Evolutionary conservation across 2,329 filamentous ascomycete species (phyloP).

Genomic region (Nigrospora osmanthi): DNA sequence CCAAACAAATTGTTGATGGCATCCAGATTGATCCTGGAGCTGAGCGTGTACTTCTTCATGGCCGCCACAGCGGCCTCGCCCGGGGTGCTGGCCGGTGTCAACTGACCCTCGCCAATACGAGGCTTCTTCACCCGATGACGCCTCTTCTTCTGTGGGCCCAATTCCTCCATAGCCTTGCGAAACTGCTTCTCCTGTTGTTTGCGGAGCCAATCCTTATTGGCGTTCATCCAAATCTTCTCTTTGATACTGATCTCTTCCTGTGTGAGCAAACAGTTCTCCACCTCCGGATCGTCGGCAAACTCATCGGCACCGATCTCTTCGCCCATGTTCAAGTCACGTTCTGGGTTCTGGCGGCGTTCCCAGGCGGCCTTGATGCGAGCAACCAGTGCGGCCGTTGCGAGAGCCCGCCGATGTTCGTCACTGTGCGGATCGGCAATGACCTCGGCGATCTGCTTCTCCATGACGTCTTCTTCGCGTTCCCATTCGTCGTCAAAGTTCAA

Average conservation of each 20-base stretch:
- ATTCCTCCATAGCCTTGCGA: conserved; percentile 53
- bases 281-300: conserved; percentile 85
- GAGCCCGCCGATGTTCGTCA: conserved; percentile 44
- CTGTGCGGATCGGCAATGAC: conserved; percentile 57
- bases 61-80: conserved; percentile 63
- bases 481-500: conserved; percentile 55
- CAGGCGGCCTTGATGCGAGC: conserved; percentile 45
- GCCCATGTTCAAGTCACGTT: conserved; percentile 45
- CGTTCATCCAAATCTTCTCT: conserved; percentile 87
- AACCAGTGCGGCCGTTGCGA: conserved; percentile 49
- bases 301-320: conserved; percentile 69
- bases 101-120: conserved; percentile 56
- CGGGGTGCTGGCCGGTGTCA: conserved; percentile 57
- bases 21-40: conserved; percentile 69
- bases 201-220: conserved; percentile 90
- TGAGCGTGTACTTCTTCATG: conserved; percentile 60
- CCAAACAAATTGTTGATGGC: conserved; percentile 52
- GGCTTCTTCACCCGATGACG: conserved; percentile 41
- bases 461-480: conserved; percentile 53
- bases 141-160: conserved; percentile 46
- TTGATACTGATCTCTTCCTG: conserved; percentile 73
- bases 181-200: conserved; percentile 79
- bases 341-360: conserved; percentile 39
- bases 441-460: conserved; percentile 64
- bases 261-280: conserved; percentile 68